Conservation (phyloP, 257 asterid genomes). For the Lantana camara region DNA sequence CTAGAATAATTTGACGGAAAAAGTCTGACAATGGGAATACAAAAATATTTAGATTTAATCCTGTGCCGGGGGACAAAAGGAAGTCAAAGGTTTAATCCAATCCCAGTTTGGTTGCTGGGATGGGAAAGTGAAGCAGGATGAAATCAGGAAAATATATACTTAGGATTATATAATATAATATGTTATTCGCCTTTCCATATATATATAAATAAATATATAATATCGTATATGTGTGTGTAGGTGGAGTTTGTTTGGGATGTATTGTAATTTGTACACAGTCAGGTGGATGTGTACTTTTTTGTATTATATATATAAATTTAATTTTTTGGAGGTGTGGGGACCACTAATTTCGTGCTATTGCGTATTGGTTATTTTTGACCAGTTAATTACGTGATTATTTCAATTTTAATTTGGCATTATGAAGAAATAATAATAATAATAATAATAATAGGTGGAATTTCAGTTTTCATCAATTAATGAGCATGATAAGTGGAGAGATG, state of each 20-base stretch:
- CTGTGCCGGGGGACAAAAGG: background rate
- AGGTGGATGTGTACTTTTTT: conserved; percentile 16
- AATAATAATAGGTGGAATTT: background rate
- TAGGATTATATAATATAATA: too few relatives aligned
- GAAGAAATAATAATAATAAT: too few relatives aligned
- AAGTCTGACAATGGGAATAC: conserved; percentile 37
- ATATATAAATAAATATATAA: background rate
- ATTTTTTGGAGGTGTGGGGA: background rate
- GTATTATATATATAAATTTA: background rate
- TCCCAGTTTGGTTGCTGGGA: background rate
- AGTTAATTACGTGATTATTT: too few relatives aligned
- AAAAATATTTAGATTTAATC: background rate
- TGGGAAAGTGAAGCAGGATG: background rate
- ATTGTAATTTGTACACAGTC: conserved; percentile 12
- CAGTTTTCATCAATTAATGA: conserved; percentile 15
- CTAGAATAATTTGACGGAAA: conserved; percentile 26
- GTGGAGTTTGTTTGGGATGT: conserved; percentile 29
- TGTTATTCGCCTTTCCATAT: too few relatives aligned
- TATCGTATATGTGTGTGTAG: background rate
- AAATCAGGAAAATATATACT: too few relatives aligned
- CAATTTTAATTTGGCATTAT: too few relatives aligned
- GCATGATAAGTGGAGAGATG: background rate
- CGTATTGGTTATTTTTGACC: too few relatives aligned
- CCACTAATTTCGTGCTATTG: too few relatives aligned
- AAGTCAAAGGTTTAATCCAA: conserved; percentile 26